Percentiles rank a stretch among this genome's conserved stretches.
These are phyloP conservation scores for Friedmanniomyces endolithicus DNA, from an alignment of 495 filamentous ascomycete species.

Conservation along the genomic window DNA sequence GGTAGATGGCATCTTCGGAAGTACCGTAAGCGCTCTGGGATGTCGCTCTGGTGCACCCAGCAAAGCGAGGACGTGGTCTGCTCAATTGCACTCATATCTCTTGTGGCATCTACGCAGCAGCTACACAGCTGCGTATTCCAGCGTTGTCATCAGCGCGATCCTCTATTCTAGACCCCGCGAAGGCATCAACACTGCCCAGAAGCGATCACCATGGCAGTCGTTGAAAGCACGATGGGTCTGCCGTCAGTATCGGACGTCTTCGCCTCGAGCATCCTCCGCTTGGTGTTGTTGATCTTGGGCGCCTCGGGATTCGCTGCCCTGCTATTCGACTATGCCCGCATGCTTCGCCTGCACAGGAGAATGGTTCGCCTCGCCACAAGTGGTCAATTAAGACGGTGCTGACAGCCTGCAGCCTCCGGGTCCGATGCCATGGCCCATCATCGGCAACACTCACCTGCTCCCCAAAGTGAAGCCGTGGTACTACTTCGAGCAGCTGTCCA, in stretches of 20 bases:
- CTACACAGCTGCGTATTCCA: no score
- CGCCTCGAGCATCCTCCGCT: neutral
- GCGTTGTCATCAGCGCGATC: neutral
- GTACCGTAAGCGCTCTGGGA: no score
- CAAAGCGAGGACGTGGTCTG: no score
- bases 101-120: no score
- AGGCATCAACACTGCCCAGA: neutral
- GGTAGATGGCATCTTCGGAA: no score
- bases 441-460: slow-evolving; percentile 46
- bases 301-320: slow-evolving; percentile 12
- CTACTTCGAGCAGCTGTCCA: slow-evolving; percentile 48
- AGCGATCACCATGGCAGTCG: slow-evolving; percentile 2
- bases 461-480: slow-evolving; percentile 53
- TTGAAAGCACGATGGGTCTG: slow-evolving; percentile 3
- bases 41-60: no score
- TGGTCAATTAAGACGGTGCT: neutral
- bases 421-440: slow-evolving; percentile 33
- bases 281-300: neutral
- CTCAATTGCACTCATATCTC: no score
- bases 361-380: slow-evolving; percentile 22
- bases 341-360: slow-evolving; percentile 37
- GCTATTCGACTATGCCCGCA: slow-evolving; percentile 37
- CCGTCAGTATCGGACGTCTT: slow-evolving; percentile 2
- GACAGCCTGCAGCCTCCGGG: slow-evolving; percentile 39
- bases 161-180: no score